Evolutionary conservation across 176 grass and related monocot genomes (phyloP).

Genomic region (Avena insularis): DNA sequence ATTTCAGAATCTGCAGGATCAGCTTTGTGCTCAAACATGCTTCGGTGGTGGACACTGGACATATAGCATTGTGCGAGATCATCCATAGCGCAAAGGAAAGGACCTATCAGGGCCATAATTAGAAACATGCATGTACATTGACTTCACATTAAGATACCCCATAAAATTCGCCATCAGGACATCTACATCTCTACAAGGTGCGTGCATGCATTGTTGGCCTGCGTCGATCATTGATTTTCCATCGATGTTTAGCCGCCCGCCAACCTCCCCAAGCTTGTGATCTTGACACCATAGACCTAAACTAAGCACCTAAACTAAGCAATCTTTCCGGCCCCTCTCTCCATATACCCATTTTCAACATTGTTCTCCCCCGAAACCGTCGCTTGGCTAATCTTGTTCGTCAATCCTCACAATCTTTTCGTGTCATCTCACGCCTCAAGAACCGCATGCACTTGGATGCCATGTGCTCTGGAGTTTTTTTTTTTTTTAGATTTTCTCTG

Average conservation of each 20-base stretch:
- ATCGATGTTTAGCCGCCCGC: too few species aligned
- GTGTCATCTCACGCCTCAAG: neutral
- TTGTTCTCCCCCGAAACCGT: neutral
- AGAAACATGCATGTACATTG: neutral
- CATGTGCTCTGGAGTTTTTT: neutral
- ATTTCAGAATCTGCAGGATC: too few species aligned
- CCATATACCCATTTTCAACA: neutral
- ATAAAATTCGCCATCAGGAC: neutral
- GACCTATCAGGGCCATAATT: neutral
- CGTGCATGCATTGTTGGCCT: neutral
- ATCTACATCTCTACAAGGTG: neutral
- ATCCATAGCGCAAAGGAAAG: too few species aligned
- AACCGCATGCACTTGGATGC: neutral
- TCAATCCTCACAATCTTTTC: neutral
- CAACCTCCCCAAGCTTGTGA: neutral
- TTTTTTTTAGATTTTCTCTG: too few species aligned
- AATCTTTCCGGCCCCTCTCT: neutral
- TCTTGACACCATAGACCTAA: slow-evolving; percentile 1
- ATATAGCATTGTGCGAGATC: too few species aligned
- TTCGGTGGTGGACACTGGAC: too few species aligned
- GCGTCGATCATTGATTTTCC: slow-evolving; percentile 3
- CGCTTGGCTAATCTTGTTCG: neutral
- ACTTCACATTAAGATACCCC: neutral
- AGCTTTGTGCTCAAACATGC: too few species aligned
- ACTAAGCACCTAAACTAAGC: slow-evolving; percentile 3